Evolutionary conservation across 352 stramenopile genomes (phyloP), one percentile per base, ranked within the genome.

Genomic region (Phytopythium vexans): DNA sequence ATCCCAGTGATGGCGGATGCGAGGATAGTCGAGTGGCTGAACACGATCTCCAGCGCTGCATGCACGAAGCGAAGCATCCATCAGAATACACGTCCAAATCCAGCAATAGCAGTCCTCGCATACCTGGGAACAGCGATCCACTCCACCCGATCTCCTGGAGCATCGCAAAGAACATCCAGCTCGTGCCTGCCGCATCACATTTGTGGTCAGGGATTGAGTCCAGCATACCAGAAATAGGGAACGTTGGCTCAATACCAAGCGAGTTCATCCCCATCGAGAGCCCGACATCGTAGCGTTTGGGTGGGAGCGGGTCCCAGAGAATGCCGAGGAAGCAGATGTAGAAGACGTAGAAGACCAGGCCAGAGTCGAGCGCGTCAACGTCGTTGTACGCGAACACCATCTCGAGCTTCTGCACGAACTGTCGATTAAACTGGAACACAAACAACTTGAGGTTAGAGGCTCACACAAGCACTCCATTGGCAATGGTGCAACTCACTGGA

Each of bases 321-420:
- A 94, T 89, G 7, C 85, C 85, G 15, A 89, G 55, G 37, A 94
- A 74, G 42, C 60, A 70, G 27, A 87, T 88, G 62, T 94, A 94
- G 55, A 94, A 92, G 32, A 94, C 80, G 62, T 94, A 94, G 51
- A 94, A 93, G 14, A 94, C 85, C 40, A 94, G 60, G 1, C 85
- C 85, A 10, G 82, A 92, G 64, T 94, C 85, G 5, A 92, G 73
- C 15, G 82, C 85, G 12, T 94, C 85, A 31, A 89, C 78, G 65
- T 94, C 80, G 49, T 92, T 92, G 60, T 92, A 94, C 49, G 78
- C 93, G 59, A 94, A 94, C 12, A 93, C 80, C 70, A 89, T 87
- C 56, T 94, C 85, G 32, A 92, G 66, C 37, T 89, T 85, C 49
- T 87, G 80, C 51, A 94, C 85, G 52, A 94, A 94, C 6, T 54